A percentile compares a stretch with the other conserved stretches of the same genome.
Evolutionary conservation across 176 grass and related monocot genomes (phyloP).

Genomic region (Areca catechu): DNA sequence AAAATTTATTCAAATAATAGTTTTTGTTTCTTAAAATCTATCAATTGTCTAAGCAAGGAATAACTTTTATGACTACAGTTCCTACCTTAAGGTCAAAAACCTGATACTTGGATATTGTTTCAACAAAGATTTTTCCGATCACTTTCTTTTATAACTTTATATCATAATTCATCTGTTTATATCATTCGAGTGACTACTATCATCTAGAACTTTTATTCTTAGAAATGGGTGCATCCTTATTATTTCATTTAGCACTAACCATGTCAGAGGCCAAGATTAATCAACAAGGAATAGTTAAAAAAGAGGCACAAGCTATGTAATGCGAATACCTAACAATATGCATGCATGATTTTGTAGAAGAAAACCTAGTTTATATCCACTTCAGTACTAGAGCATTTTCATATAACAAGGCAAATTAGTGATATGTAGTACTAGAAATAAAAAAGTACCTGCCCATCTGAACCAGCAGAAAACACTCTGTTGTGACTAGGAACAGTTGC

Average conservation of each 20-base stretch:
- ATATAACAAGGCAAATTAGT: not conserved
- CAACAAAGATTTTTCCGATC: no score
- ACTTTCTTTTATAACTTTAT: no score
- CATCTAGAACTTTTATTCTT: no score
- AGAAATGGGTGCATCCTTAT: no score
- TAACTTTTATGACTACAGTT: not conserved
- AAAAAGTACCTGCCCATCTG: conserved; percentile 88
- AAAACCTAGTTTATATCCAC: not conserved
- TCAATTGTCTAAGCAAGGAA: not conserved
- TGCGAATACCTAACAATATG: no score
- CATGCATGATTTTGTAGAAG: no score
- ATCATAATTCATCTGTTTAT: no score
- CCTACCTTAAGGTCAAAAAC: no score
- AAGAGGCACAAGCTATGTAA: not conserved
- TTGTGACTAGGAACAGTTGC: conserved; percentile 68
- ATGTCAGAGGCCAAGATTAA: not conserved
- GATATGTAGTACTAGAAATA: not conserved
- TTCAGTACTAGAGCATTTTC: not conserved
- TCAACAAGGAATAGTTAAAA: not conserved
- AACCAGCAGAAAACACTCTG: conserved; percentile 88
- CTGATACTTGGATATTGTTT: no score
- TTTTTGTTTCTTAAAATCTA: not conserved
- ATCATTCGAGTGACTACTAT: no score
- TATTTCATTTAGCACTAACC: no score
- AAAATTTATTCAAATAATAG: no score